Percentiles rank a stretch among this genome's conserved stretches.
These are phyloP conservation scores for Eimeria tenella DNA, from an alignment of 169 alveolate species.

Conservation along the genomic window DNA sequence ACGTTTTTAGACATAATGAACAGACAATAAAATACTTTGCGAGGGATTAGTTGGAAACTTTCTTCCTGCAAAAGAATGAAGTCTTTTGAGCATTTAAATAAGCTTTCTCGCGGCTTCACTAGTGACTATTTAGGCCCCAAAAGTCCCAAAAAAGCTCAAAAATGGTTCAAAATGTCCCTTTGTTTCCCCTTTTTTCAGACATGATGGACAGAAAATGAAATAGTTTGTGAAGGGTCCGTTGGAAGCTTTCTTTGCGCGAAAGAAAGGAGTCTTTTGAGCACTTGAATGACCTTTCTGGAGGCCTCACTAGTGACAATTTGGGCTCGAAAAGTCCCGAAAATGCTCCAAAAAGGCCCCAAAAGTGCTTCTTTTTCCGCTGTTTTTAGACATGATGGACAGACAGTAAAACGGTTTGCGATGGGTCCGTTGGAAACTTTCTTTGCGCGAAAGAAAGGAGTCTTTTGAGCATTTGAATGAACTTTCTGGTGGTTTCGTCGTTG, in stretches of 20 bases:
- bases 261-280: no score
- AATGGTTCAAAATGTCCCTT: no score
- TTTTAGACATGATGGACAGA: slow-evolving; percentile 54
- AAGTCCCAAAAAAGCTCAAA: no score
- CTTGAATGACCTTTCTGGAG: no score
- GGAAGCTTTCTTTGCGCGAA: no score
- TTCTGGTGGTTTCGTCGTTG: slow-evolving; percentile 94
- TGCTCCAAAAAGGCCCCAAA: no score
- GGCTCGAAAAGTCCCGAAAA: no score
- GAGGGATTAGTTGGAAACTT: slow-evolving; percentile 75
- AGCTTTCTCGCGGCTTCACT: slow-evolving; percentile 94
- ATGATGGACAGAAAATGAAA: slow-evolving; percentile 30
- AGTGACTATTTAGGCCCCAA: slow-evolving; percentile 89
- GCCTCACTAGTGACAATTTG: no score
- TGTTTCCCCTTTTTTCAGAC: neutral
- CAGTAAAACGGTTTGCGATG: slow-evolving; percentile 76
- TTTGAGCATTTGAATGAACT: slow-evolving; percentile 92
- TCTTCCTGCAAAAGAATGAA: slow-evolving; percentile 86
- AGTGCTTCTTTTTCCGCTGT: no score
- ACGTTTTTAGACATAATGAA: slow-evolving; percentile 27
- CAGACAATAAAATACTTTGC: slow-evolving; percentile 58
- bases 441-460: slow-evolving; percentile 90
- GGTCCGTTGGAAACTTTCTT: slow-evolving; percentile 74
- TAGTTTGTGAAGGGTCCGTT: neutral
- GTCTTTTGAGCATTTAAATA: slow-evolving; percentile 92